A percentile compares a stretch with the other conserved stretches of the same genome.
These are phyloP conservation scores for Podaxis sp. DNA, from an alignment of 768 basidiomycete genomes.

Conservation along the genomic window DNA sequence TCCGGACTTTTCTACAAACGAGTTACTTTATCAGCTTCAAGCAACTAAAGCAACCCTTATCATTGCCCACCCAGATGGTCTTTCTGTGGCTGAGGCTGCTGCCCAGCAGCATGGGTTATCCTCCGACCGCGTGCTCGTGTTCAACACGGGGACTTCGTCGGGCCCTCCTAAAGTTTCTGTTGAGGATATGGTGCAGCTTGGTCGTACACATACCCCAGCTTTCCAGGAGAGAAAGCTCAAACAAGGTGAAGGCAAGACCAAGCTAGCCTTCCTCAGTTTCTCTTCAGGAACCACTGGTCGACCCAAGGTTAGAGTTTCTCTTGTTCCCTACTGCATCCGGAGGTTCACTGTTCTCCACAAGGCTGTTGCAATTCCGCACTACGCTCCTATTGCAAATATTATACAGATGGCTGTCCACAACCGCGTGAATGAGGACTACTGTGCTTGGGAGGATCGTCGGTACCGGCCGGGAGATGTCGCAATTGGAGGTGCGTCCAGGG, in stretches of 20 bases:
- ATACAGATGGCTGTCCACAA: constrained; percentile 58
- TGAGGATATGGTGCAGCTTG: constrained; percentile 47
- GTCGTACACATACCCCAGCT: constrained; percentile 34
- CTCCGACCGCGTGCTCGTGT: constrained; percentile 41
- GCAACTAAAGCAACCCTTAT: constrained; percentile 48
- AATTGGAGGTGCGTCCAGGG: constrained; percentile 45
- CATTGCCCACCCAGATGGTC: constrained; percentile 45
- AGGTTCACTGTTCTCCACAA: constrained; percentile 20
- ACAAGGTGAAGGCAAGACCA: constrained; percentile 65
- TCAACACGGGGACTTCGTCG: constrained; percentile 28
- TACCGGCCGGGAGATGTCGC: constrained; percentile 63
- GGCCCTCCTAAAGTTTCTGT: constrained; percentile 33
- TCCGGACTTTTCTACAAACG: constrained; percentile 52
- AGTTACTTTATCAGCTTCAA: constrained; percentile 56
- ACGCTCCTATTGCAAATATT: constrained; percentile 59
- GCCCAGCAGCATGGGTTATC: constrained; percentile 37
- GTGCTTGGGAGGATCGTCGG: constrained; percentile 45
- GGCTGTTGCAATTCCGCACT: constrained; percentile 65
- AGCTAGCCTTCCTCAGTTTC: constrained; percentile 70
- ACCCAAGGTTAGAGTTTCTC: constrained; percentile 51
- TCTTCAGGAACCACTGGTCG: constrained; percentile 75
- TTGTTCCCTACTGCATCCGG: neutral
- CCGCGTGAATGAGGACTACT: constrained; percentile 45
- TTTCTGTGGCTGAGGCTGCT: constrained; percentile 43
- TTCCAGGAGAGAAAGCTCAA: constrained; percentile 52